Conservation (phyloP, 805 yeast genomes). For the Isabelozyma gotoi region DNA sequence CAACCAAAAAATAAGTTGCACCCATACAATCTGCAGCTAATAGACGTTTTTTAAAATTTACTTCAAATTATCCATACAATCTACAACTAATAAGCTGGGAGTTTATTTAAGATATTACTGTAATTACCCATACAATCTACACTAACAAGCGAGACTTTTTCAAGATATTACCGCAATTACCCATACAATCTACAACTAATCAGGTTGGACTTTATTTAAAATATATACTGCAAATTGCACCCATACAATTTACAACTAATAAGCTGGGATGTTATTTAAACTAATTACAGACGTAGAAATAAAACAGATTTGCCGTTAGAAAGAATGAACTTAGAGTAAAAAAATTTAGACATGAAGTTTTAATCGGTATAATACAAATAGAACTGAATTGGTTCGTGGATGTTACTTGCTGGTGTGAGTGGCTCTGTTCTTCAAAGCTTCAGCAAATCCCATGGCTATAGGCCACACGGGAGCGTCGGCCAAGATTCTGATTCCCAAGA, state of each 20-base stretch:
- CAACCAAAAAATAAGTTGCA: background rate
- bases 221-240: too few species aligned
- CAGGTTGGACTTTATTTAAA: too few species aligned
- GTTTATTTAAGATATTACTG: too few species aligned
- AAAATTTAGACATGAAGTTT: background rate
- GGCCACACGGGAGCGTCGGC: conserved; percentile 92
- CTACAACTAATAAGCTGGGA: too few species aligned
- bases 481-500: conserved; percentile 70
- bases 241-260: background rate
- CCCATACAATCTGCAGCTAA: background rate
- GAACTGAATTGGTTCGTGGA: background rate
- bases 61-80: too few species aligned
- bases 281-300: background rate
- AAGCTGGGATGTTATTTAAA: too few species aligned
- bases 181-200: too few species aligned
- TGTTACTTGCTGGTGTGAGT: conserved; percentile 9
- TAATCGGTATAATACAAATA: background rate
- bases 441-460: conserved; percentile 73
- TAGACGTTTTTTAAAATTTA: too few species aligned
- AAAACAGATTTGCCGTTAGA: background rate
- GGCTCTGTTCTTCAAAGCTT: conserved; percentile 65
- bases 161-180: too few species aligned
- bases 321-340: background rate
- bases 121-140: too few species aligned
- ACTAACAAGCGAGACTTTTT: too few species aligned